A percentile compares a stretch with the other conserved stretches of the same genome.
These are phyloP conservation scores for Tilletia setariae DNA, from an alignment of 1,284 basidiomycete species.

Conservation along the genomic window DNA sequence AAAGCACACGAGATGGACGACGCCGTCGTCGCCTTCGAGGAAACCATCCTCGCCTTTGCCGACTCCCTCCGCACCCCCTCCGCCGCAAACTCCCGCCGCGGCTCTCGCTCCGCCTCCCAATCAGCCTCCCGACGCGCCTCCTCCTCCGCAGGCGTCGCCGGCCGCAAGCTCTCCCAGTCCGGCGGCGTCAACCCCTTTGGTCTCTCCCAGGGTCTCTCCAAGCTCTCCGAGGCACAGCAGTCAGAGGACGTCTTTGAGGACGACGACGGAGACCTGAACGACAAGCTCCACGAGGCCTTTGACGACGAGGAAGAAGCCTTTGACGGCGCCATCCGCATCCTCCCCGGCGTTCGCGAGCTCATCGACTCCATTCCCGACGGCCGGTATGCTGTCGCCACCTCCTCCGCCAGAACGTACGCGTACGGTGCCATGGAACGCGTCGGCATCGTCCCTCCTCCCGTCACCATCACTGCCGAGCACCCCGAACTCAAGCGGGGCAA, in stretches of 20 bases:
- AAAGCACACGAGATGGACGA: slow-evolving; percentile 41
- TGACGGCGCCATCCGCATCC: slow-evolving; percentile 62
- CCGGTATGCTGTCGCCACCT: slow-evolving; percentile 71
- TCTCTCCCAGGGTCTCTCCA: slow-evolving; percentile 18
- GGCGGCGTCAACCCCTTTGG: not conserved
- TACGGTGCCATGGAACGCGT: slow-evolving; percentile 70
- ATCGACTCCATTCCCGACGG: slow-evolving; percentile 68
- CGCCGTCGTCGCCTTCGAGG: slow-evolving; percentile 17
- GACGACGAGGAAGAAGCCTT: slow-evolving; percentile 60
- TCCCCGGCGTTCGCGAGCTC: slow-evolving; percentile 69
- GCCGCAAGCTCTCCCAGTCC: slow-evolving; percentile 57
- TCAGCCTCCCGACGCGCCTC: slow-evolving; percentile 26
- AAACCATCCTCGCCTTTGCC: slow-evolving; percentile 17
- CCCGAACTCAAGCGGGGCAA: slow-evolving; percentile 56
- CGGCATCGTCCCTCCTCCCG: slow-evolving; percentile 68
- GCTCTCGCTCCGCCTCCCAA: slow-evolving; percentile 55
- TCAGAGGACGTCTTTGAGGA: slow-evolving; percentile 57
- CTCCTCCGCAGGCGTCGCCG: slow-evolving; percentile 59
- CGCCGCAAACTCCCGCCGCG: slow-evolving; percentile 32
- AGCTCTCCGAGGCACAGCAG: slow-evolving; percentile 18
- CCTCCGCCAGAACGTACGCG: slow-evolving; percentile 71
- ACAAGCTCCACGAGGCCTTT: slow-evolving; percentile 51
- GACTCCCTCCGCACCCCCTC: slow-evolving; percentile 34
- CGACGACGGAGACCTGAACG: slow-evolving; percentile 58
- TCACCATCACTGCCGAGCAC: slow-evolving; percentile 77